Conservation (phyloP, 768 basidiomycete genomes). For the Kwoniella heveanensis region DNA sequence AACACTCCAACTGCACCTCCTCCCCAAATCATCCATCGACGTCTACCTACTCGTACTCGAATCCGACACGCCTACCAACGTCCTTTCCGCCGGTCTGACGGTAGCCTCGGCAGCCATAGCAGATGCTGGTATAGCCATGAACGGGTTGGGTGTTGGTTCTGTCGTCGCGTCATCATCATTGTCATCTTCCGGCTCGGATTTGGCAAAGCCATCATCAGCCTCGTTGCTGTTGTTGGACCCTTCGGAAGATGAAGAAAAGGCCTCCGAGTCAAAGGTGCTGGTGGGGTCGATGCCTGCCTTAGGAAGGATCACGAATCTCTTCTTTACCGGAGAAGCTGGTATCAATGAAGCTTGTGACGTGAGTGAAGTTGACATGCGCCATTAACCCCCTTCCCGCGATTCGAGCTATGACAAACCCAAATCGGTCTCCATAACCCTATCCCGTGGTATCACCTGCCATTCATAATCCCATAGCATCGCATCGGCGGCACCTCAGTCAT, state of each 20-base stretch:
- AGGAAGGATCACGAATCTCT: conserved; percentile 76
- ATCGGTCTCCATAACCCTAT: too few relatives aligned
- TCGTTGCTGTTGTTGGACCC: conserved; percentile 71
- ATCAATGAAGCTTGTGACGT: conserved; percentile 65
- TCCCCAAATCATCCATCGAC: conserved; percentile 95
- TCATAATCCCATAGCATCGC: too few relatives aligned
- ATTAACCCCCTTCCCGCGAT: too few relatives aligned
- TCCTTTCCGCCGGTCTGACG: conserved; percentile 79
- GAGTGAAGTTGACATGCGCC: conserved; percentile 47
- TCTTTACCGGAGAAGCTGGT: conserved; percentile 74
- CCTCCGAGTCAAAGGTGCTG: conserved; percentile 61
- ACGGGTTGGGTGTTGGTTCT: conserved; percentile 82
- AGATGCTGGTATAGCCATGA: conserved; percentile 81
- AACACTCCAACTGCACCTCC: conserved; percentile 78
- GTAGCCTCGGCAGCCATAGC: conserved; percentile 89
- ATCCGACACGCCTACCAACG: conserved; percentile 85
- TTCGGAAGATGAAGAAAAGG: conserved; percentile 59
- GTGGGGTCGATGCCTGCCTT: conserved; percentile 87
- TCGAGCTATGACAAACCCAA: too few relatives aligned
- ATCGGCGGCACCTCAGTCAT: too few relatives aligned
- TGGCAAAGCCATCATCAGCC: conserved; percentile 57
- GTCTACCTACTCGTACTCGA: conserved; percentile 87
- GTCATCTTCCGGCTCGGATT: too few relatives aligned
- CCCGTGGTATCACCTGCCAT: too few relatives aligned
- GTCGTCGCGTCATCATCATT: conserved; percentile 63